Evolutionary conservation across 1,139 yeast genomes (phyloP).

Genomic region (Hyphopichia buzzinii): DNA sequence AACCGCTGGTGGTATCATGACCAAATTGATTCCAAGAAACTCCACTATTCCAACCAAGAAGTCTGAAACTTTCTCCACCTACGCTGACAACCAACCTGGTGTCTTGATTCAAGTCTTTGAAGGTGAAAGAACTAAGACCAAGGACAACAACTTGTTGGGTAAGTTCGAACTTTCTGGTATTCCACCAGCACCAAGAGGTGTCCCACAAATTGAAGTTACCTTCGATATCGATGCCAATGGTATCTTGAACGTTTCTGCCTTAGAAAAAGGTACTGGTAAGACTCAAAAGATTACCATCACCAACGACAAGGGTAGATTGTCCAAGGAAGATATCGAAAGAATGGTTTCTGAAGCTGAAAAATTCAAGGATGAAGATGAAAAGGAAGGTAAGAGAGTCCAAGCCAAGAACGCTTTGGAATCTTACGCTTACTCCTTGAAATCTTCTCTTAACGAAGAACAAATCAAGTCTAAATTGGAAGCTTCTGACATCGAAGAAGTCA

Average conservation of each 20-base stretch:
- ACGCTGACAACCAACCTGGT: constrained; percentile 96
- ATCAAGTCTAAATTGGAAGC: constrained; percentile 81
- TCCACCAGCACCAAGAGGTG: constrained; percentile 99
- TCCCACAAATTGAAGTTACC: constrained; percentile 94
- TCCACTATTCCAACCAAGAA: constrained; percentile 96
- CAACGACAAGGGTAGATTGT: constrained; percentile 52
- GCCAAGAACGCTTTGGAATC: constrained; percentile 90
- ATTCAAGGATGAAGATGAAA: constrained; percentile 49
- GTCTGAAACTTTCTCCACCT: constrained; percentile 95
- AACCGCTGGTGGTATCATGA: constrained; percentile 98
- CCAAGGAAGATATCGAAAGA: constrained; percentile 51
- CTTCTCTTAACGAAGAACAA: constrained; percentile 75
- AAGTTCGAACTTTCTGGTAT: constrained; percentile 94
- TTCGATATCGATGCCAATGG: constrained; percentile 95
- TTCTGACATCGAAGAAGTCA: constrained; percentile 73
- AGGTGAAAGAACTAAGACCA: constrained; percentile 96
- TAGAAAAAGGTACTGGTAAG: constrained; percentile 93
- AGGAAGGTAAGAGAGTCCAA: constrained; percentile 47
- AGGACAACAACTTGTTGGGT: constrained; percentile 93
- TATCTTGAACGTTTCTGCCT: constrained; percentile 88
- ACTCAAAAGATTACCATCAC: constrained; percentile 50
- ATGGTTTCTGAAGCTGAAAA: constrained; percentile 52
- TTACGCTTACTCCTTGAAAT: constrained; percentile 86
- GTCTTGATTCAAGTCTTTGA: constrained; percentile 94
- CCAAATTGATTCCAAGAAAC: constrained; percentile 94